A percentile compares a stretch with the other conserved stretches of the same genome.
These are phyloP conservation scores for Xylariomycetidae sp. DNA, from an alignment of 2,329 filamentous ascomycete genomes.

Conservation along the genomic window DNA sequence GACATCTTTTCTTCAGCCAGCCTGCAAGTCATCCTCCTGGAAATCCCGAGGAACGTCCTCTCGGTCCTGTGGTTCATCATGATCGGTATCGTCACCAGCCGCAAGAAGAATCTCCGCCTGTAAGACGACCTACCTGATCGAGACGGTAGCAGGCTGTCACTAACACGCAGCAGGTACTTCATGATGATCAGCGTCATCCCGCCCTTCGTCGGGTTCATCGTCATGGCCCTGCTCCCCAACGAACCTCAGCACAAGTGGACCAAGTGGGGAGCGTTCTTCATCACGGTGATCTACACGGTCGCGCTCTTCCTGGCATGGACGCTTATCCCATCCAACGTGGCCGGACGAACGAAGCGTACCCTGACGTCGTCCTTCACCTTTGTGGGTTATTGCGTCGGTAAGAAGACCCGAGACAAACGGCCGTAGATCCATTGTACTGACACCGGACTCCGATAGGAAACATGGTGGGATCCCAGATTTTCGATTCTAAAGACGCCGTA, in stretches of 20 bases:
- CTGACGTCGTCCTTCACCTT: conserved; percentile 41
- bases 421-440: no score
- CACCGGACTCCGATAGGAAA: no score
- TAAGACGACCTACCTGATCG: conserved; percentile 9
- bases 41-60: conserved; percentile 28
- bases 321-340: conserved; percentile 39
- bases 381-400: conserved; percentile 41
- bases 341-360: conserved; percentile 42
- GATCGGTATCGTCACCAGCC: conserved; percentile 28
- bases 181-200: conserved; percentile 32
- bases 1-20: conserved; percentile 20
- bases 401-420: no score
- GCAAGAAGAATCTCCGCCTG: conserved; percentile 29
- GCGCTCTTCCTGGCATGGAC: conserved; percentile 31
- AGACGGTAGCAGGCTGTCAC: neutral
- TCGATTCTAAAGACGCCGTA: conserved; percentile 35
- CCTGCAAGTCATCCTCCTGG: conserved; percentile 31
- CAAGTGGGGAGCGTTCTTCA: conserved; percentile 34
- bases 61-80: conserved; percentile 32
- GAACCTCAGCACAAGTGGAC: conserved; percentile 30
- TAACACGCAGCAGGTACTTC: conserved; percentile 22
- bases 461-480: conserved; percentile 43
- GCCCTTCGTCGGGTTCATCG: conserved; percentile 30
- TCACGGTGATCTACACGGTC: conserved; percentile 30
- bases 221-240: conserved; percentile 31